phyloP scores from a whole-genome alignment of 2,329 filamentous ascomycete genomes.

The Fusarium sp. region DNA sequence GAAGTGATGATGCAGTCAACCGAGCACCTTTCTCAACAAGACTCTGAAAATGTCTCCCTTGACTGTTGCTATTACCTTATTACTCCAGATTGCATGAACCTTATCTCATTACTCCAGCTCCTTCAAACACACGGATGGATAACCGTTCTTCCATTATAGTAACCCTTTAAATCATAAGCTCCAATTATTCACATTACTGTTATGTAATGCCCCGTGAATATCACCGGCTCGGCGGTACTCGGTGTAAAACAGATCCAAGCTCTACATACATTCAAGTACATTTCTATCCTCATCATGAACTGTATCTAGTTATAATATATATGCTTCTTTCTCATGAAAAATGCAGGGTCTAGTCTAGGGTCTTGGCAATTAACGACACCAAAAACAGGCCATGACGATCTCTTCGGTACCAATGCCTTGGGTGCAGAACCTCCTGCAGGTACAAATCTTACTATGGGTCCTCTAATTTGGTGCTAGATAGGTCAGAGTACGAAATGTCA shows the following conservation, averaged over 20 bases:
- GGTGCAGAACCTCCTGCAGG: conserved; percentile 5
- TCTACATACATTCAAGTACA: neutral
- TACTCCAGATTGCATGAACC: neutral
- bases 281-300: neutral
- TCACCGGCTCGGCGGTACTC: conserved; percentile 21
- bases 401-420: neutral
- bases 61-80: neutral
- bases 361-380: neutral
- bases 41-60: neutral
- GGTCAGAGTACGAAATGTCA: neutral
- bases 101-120: neutral
- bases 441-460: conserved; percentile 10
- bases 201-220: conserved; percentile 14
- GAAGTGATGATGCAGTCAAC: neutral
- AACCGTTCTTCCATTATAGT: neutral
- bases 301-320: neutral
- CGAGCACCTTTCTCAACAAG: neutral
- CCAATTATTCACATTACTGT: conserved; percentile 13
- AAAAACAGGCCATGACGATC: neutral
- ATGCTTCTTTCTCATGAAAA: neutral
- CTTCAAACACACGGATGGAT: neutral
- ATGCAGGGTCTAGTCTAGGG: neutral
- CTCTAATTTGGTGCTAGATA: conserved; percentile 1
- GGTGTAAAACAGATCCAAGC: neutral
- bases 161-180: neutral